Evolutionary conservation across 306 rosid species (phyloP).

Genomic region (Pachyrhizus erosus): DNA sequence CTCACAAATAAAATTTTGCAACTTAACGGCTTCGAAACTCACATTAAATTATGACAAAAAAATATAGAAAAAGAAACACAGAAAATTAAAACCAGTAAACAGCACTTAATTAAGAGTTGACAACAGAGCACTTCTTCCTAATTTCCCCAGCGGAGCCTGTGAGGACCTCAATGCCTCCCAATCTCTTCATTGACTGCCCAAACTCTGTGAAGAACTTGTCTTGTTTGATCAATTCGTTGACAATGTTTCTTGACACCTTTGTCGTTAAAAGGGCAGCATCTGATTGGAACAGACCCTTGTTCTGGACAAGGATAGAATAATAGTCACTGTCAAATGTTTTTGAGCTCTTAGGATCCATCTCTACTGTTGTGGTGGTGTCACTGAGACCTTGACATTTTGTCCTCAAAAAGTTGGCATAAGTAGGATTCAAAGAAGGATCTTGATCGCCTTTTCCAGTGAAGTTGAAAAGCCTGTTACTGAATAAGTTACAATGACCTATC

Average conservation of each 20-base stretch:
- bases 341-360: constrained; percentile 56
- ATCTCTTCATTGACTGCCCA: constrained; percentile 57
- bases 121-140: constrained; percentile 62
- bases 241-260: constrained; percentile 7
- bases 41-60: not conserved
- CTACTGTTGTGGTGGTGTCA: constrained; percentile 47
- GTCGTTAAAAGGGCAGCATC: constrained; percentile 67
- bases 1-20: not conserved
- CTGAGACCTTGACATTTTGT: constrained; percentile 36
- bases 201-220: constrained; percentile 49
- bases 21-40: not conserved
- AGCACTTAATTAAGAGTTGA: constrained; percentile 45
- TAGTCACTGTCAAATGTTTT: constrained; percentile 49
- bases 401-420: constrained; percentile 45
- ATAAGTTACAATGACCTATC: constrained; percentile 49
- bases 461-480: constrained; percentile 64
- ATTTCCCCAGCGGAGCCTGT: constrained; percentile 58
- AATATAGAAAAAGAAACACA: not conserved
- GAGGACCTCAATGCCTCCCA: constrained; percentile 62
- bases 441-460: constrained; percentile 70
- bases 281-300: constrained; percentile 61
- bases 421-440: constrained; percentile 62
- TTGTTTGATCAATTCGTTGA: constrained; percentile 33
- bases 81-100: not conserved
- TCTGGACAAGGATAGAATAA: constrained; percentile 39